These are phyloP conservation scores for Stemphylium lycopersici DNA, from an alignment of 2,329 filamentous ascomycete species.

Conservation along the genomic window DNA sequence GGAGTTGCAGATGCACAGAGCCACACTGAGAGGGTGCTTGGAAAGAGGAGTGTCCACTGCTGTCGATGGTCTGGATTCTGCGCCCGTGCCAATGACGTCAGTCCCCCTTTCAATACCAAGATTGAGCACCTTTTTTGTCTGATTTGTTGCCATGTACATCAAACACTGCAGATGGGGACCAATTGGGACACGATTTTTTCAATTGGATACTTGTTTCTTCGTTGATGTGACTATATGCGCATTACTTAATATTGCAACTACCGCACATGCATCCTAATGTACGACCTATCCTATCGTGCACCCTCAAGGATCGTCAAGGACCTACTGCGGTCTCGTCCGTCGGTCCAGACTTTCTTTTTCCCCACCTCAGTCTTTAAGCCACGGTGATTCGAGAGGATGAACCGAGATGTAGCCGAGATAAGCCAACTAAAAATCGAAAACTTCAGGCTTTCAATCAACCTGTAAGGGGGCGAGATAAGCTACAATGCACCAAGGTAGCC, in stretches of 20 bases:
- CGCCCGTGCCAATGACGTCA: neutral
- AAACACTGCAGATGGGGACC: neutral
- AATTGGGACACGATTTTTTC: neutral
- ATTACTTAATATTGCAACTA: neutral
- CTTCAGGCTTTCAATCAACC: neutral
- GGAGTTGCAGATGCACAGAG: neutral
- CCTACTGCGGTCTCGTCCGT: neutral
- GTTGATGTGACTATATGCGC: neutral
- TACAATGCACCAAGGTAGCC: neutral
- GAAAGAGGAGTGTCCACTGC: neutral
- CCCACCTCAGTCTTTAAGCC: neutral
- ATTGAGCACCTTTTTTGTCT: neutral
- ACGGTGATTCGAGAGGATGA: neutral
- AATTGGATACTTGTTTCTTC: neutral
- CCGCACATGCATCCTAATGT: neutral
- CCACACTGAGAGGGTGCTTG: neutral
- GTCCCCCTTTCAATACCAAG: neutral
- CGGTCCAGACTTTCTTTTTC: neutral
- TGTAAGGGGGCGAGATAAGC: neutral
- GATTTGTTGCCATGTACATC: neutral
- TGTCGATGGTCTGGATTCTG: neutral
- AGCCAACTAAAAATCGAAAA: neutral
- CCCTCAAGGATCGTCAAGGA: neutral
- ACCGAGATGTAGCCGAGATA: slow-evolving; percentile 3
- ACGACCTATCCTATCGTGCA: neutral